A percentile compares a stretch with the other conserved stretches of the same genome.
These are phyloP conservation scores for Fusarium verticillioides DNA, from an alignment of 2,329 filamentous ascomycete species.

Conservation along the genomic window DNA sequence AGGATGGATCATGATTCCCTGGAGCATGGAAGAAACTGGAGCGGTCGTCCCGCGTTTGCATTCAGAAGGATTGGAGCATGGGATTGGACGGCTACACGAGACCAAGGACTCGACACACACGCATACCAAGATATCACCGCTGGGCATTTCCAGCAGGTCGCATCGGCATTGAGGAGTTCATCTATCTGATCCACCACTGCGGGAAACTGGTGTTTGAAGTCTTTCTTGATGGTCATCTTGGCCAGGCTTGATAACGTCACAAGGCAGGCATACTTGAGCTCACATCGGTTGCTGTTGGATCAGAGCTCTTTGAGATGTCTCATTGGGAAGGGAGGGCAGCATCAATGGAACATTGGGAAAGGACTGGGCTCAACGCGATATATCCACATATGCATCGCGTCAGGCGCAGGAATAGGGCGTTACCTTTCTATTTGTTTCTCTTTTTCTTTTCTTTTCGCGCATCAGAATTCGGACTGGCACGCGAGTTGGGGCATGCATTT, in stretches of 20 bases:
- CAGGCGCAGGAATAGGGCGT: slow-evolving; percentile 7
- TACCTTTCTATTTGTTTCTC: slow-evolving; percentile 2
- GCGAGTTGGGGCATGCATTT: neutral
- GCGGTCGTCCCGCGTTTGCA: slow-evolving; percentile 40
- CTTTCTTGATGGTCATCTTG: neutral
- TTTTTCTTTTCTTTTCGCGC: neutral
- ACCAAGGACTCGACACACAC: slow-evolving; percentile 38
- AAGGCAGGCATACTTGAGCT: neutral
- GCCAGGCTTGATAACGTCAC: neutral
- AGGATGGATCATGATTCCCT: slow-evolving; percentile 12
- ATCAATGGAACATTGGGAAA: slow-evolving; percentile 13
- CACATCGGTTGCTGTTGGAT: neutral
- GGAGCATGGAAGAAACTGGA: slow-evolving; percentile 38
- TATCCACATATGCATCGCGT: slow-evolving; percentile 2
- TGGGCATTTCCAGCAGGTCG: slow-evolving; percentile 23
- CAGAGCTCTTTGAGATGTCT: neutral
- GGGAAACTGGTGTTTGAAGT: slow-evolving; percentile 34
- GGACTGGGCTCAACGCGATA: slow-evolving; percentile 8
- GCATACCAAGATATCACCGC: slow-evolving; percentile 34
- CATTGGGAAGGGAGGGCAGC: slow-evolving; percentile 17
- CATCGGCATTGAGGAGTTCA: slow-evolving; percentile 28
- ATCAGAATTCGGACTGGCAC: neutral
- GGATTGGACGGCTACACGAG: slow-evolving; percentile 39
- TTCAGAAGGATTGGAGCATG: slow-evolving; percentile 38
- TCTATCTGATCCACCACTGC: slow-evolving; percentile 23